Conservation (phyloP, 2,329 filamentous ascomycete species). For the Fusarium odoratissimum region DNA sequence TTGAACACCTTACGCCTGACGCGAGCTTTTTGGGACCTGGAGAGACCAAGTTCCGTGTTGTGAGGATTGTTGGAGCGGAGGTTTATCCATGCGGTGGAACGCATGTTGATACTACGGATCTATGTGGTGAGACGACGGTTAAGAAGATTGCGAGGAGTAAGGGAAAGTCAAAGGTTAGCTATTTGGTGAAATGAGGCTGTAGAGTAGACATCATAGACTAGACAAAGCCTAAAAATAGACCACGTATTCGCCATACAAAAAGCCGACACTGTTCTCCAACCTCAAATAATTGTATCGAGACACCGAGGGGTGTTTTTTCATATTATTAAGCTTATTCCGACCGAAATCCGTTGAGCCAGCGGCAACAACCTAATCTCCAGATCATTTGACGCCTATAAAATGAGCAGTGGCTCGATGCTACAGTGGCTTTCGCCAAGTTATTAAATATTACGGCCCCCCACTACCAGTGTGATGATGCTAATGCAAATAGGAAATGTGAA, state of each 20-base stretch:
- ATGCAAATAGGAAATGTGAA: not conserved
- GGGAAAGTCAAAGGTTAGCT: conserved; percentile 42
- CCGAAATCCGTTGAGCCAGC: too few species aligned
- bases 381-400: not conserved
- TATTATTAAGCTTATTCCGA: not conserved
- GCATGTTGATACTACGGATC: conserved; percentile 71
- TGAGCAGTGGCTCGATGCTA: not conserved
- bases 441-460: not conserved
- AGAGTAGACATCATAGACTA: not conserved
- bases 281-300: accelerated
- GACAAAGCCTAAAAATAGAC: not conserved
- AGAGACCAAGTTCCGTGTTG: conserved; percentile 70
- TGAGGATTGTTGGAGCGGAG: conserved; percentile 75
- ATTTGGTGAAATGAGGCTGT: conserved; percentile 21
- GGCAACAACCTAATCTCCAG: not conserved
- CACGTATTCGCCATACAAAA: too few species aligned
- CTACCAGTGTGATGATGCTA: not conserved
- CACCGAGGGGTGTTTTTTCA: not conserved
- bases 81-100: conserved; percentile 81
- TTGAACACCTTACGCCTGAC: conserved; percentile 68
- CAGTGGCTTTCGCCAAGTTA: not conserved
- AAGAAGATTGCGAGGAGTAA: conserved; percentile 67
- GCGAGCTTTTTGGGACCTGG: conserved; percentile 45
- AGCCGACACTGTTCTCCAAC: accelerated
- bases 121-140: conserved; percentile 70